Conservation (phyloP, 2,329 filamentous ascomycete genomes). For the Penicillium brevicompactum region DNA sequence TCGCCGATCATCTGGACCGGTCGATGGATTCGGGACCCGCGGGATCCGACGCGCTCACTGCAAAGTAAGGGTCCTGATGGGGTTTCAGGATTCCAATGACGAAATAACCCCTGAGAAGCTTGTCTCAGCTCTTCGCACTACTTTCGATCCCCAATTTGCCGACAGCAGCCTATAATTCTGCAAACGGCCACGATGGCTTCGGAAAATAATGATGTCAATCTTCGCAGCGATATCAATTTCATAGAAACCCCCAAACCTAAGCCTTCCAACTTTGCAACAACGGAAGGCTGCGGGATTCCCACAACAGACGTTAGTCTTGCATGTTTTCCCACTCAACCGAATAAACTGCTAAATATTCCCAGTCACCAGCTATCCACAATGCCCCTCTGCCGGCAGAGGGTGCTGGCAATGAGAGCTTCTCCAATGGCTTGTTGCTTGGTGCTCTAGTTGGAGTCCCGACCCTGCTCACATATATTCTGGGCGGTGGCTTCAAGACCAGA, state of each 20-base stretch:
- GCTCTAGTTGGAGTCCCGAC: constrained; percentile 23
- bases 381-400: constrained; percentile 25
- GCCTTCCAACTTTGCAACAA: constrained; percentile 21
- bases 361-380: constrained; percentile 31
- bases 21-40: background rate
- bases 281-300: constrained; percentile 28
- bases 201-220: constrained; percentile 1
- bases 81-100: background rate
- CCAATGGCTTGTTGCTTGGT: constrained; percentile 22
- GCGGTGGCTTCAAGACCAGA: constrained; percentile 18
- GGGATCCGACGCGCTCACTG: background rate
- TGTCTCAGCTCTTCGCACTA: background rate
- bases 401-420: constrained; percentile 31
- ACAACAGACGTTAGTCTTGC: constrained; percentile 20
- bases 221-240: constrained; percentile 23
- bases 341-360: constrained; percentile 4
- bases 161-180: background rate
- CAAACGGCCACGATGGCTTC: background rate
- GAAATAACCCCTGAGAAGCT: background rate
- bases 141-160: background rate
- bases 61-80: no score
- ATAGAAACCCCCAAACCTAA: constrained; percentile 27
- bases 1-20: background rate
- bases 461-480: constrained; percentile 20
- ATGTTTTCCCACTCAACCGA: background rate